Evolutionary conservation across 768 basidiomycete genomes (phyloP), one percentile per base, ranked within the genome.

Genomic region (Leccinum boreale): DNA sequence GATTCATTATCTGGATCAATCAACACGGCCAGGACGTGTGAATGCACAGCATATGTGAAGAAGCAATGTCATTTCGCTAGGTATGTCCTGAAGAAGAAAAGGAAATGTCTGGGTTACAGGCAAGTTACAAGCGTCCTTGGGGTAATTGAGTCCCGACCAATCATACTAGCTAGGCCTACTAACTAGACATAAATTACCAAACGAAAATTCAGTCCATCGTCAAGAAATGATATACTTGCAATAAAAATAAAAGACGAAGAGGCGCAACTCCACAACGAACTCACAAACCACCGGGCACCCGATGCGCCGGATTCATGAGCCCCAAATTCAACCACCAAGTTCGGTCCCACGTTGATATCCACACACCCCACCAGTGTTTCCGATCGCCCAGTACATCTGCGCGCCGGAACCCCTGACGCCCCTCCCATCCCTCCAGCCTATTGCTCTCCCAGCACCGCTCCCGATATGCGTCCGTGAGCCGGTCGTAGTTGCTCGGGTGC

Each of bases 371-470:
- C 64, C 79, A 85, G 50, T 73, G 66, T 54, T 77, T 74, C 52
- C 74, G 70, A 36, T 74, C 72, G 1, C 82, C 83, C 33, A 85
- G 61, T 45, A 76, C 74, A 66, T 86, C 85, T 42, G 79, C 75
- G 35, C 85, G 74, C 61, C 66, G 75, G 52, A 78, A 61, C 31
- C 73, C 63, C 31, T 31, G 31, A 31, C 31, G 31, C 31, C 4
- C 31, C 44, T 78, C 76, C 55, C 78, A 76, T 2, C 65, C 75
- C 12, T 71, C 66, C 8, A 85, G 59, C 26, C 77, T 77, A 54
- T 65, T 64, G 6, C 77, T 73, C 21, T 77, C 73, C 26, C 66
- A 67, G 52, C 75, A 76, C 55, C 83, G 77, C 28, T 65, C 54
- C 7, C 56, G 49, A 56, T 65, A 77, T n/a, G 76, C 31, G 31